Evolutionary conservation across 345 rosid species (phyloP), one percentile per base, ranked within the genome.

Genomic region (Eucalyptus erythrocorys): DNA sequence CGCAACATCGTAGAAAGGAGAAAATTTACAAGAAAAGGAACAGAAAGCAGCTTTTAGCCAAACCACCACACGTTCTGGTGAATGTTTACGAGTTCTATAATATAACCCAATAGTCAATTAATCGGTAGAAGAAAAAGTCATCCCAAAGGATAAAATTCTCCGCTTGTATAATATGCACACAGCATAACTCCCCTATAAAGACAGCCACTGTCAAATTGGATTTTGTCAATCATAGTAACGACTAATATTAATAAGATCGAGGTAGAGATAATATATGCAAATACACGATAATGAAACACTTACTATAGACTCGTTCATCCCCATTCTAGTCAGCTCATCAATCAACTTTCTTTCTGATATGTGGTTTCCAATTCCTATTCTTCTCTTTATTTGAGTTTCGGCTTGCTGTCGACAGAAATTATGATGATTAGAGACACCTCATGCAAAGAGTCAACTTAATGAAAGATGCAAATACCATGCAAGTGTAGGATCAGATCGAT

Each of bases 271-370:
- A 50, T 26, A 37, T 26, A 34, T 50, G 22, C 8, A 49, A 16
- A 87, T 71, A 47, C 12, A 30, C 7, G 6, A 43, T 16, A 16
- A 64, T 48, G 30, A 43, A 48, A 61, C 43, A 87, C 95, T 93
- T 94, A 96, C 99, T 90, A 95, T 93, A 24, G 98, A 97, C 53
- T 98, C 98, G 88, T 95, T 97, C 97, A 96, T 92, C 86, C 99
- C 99, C 96, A 95, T 95, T 91, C 97, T 96, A 66, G 92, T 89
- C 30, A 98, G 94, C 89, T 98, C 98, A 61, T 98, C 99, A 19
- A 98, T 94, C 91, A 98, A 91, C 93, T 93, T 96, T 92, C 97
- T 96, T 87, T 96, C 99, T 27, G 99, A 95, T 88, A 97, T 93
- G 88, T 96, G 92, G 93, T 94, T 96, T 32, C 99, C 99, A 1